A percentile compares a stretch with the other conserved stretches of the same genome.
Conservation (phyloP, 2,329 filamentous ascomycete genomes). For the Nigrospora oryzae region DNA sequence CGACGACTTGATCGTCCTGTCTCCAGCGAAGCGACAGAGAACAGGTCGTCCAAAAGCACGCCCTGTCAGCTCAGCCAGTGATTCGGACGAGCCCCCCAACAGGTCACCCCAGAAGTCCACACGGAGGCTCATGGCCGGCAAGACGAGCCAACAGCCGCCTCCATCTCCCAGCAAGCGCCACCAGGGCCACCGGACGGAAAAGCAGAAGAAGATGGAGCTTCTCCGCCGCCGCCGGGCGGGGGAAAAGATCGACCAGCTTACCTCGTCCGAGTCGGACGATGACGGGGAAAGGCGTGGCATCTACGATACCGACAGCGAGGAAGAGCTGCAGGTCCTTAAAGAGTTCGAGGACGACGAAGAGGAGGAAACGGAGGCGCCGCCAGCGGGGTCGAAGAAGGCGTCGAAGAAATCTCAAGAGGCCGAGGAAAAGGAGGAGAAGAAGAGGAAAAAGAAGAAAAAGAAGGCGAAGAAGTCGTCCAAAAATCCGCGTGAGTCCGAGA, state of each 20-base stretch:
- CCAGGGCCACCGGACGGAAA: constrained; percentile 24
- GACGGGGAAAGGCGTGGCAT: constrained; percentile 36
- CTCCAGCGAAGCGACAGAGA: constrained; percentile 19
- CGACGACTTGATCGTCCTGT: constrained; percentile 9
- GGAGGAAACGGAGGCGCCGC: constrained; percentile 21
- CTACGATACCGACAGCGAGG: constrained; percentile 23
- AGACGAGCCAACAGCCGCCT: not conserved
- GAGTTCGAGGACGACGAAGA: constrained; percentile 23
- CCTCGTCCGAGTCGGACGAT: constrained; percentile 31
- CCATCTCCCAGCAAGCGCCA: constrained; percentile 12
- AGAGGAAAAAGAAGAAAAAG: constrained; percentile 3
- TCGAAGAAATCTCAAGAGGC: not conserved
- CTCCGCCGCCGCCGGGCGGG: constrained; percentile 27
- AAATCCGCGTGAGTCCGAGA: constrained; percentile 6
- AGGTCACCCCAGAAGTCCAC: not conserved
- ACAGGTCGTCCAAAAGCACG: constrained; percentile 6
- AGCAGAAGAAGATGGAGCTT: constrained; percentile 30
- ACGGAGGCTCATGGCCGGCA: constrained; percentile 1
- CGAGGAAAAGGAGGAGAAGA: constrained; percentile 4
- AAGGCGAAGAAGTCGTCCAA: constrained; percentile 4
- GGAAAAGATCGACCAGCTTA: constrained; percentile 26
- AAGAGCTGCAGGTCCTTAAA: constrained; percentile 19
- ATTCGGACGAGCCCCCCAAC: constrained; percentile 4
- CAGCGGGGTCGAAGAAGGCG: constrained; percentile 6
- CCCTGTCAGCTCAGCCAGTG: constrained; percentile 1